Evolutionary conservation across 345 rosid species (phyloP), one percentile per base, ranked within the genome.

Genomic region (Hirschfeldia incana): DNA sequence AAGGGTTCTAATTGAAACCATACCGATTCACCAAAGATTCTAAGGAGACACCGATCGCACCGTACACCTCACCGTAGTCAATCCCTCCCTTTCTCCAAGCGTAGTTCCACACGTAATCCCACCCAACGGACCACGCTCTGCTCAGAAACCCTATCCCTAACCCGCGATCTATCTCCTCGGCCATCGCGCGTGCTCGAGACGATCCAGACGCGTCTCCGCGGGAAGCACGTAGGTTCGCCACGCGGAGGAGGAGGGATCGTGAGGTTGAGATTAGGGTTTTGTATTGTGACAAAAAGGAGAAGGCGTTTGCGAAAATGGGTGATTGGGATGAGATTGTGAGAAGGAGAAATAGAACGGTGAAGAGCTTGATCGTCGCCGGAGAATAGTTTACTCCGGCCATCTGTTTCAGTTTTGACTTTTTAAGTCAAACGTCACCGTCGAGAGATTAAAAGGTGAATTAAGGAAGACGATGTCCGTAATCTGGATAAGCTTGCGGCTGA

Each of bases 51-150:
- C 89, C 80, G 4, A 83, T 88, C 73, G 82, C 88, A 71, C 84
- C 86, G 75, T 79, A 76, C 59, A 91, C 49, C 74, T 92, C 92
- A 71, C 80, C 53, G 59, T 76, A 76, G 62, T 77, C 73, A 49
- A 86, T 82, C 59, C 87, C 90, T 10, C 85, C 71, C 37, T 83
- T 89, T 49, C 90, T 85, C 93, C 90, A 86, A 4, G 90, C 88
- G 86, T 94, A 94, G 65, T 94, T 94, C 76, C 83, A 85, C 70
- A 75, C 46, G 65, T 91, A 92, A 73, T 92, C 98, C 94, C 97
- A 89, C 9, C 94, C 92, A 62, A 85, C 78, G 34, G 94, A 87
- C 92, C 88, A 84, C 15, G 87, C 87, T 77, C 82, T 57, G 30
- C 83, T 69, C 75, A 82, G 70, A 33, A 84, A 69, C 65, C 90